Conservation (phyloP, 805 yeast genomes). For the Sugiyamaella chiloensis region DNA sequence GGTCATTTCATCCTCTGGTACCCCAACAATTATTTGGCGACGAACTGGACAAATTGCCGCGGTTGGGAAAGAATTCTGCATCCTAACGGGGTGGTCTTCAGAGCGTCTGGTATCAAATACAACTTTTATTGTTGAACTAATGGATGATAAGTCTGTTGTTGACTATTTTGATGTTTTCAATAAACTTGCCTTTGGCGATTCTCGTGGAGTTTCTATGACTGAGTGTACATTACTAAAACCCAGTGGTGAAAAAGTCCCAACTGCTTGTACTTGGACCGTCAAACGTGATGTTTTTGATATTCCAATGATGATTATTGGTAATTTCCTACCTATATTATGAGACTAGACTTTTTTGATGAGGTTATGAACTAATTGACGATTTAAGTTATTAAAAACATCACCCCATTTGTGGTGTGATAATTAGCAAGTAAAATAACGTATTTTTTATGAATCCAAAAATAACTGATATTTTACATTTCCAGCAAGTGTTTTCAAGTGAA, state of each 20-base stretch:
- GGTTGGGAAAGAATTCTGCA: conserved; percentile 68
- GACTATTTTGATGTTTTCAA: conserved; percentile 71
- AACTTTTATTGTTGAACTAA: conserved; percentile 70
- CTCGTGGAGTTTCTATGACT: conserved; percentile 40
- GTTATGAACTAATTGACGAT: no score
- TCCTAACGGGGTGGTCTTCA: conserved; percentile 61
- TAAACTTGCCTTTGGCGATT: conserved; percentile 62
- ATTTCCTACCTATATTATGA: conserved; percentile 31
- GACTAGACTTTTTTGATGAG: neutral
- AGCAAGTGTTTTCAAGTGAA: no score
- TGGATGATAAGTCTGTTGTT: conserved; percentile 75
- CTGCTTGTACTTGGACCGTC: conserved; percentile 83
- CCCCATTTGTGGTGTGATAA: no score
- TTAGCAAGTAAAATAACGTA: no score
- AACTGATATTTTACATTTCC: no score
- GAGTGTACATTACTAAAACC: conserved; percentile 40
- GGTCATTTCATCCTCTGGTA: conserved; percentile 53
- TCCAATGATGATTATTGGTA: conserved; percentile 81
- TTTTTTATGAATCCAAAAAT: no score
- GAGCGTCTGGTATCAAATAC: conserved; percentile 56
- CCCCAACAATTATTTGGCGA: conserved; percentile 83
- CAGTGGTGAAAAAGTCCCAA: conserved; percentile 45
- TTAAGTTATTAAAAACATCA: no score
- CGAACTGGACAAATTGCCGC: conserved; percentile 83
- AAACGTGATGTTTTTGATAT: conserved; percentile 79